Conservation (phyloP, 768 basidiomycete genomes). For the Naganishia onofrii region DNA sequence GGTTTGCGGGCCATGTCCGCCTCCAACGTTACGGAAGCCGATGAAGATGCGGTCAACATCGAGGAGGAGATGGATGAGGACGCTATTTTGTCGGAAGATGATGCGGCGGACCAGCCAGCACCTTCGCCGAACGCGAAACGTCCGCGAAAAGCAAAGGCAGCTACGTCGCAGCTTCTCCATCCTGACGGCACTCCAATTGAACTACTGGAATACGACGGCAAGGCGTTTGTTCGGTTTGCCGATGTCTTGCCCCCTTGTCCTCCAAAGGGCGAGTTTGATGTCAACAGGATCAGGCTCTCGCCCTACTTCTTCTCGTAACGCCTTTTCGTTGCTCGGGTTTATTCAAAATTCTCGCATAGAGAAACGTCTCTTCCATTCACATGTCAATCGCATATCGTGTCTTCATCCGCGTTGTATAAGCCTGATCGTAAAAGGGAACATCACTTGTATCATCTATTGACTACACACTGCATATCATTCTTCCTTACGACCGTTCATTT, state of each 20-base stretch:
- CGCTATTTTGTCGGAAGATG: neutral
- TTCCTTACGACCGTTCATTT: too few species aligned
- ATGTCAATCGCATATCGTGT: neutral
- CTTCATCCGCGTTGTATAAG: neutral
- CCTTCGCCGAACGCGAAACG: neutral
- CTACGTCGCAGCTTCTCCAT: slow-evolving; percentile 16
- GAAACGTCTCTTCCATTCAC: neutral
- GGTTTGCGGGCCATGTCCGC: slow-evolving; percentile 2
- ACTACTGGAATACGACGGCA: slow-evolving; percentile 31
- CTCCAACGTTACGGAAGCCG: neutral
- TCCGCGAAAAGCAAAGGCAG: slow-evolving; percentile 22
- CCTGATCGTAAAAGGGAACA: neutral
- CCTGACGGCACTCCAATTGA: slow-evolving; percentile 23
- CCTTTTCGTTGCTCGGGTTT: neutral
- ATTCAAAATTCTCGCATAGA: neutral
- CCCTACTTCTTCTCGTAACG: slow-evolving; percentile 91
- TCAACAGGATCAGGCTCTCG: slow-evolving; percentile 73
- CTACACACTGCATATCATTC: neutral
- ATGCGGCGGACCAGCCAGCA: neutral
- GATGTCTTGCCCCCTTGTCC: slow-evolving; percentile 80
- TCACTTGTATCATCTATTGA: neutral
- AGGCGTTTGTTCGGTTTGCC: slow-evolving; percentile 65
- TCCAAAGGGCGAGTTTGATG: slow-evolving; percentile 78
- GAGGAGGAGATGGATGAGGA: neutral
- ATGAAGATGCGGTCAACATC: slow-evolving; percentile 59